Conservation (phyloP, 371 early-diverging fungal species). For the Entomophthora muscae region DNA sequence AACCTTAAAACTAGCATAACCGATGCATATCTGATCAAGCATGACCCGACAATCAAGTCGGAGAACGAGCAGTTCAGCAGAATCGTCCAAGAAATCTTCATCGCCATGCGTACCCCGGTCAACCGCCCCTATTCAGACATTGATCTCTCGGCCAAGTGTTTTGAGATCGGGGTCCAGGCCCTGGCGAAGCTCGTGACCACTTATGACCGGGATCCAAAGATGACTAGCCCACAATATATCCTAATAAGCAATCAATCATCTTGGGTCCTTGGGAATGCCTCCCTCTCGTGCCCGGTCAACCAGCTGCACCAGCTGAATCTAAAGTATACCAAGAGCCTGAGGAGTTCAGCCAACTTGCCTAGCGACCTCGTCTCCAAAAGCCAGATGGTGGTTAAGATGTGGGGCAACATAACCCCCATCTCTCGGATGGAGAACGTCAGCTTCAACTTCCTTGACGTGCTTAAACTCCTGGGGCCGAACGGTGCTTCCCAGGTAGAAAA, state of each 20-base stretch:
- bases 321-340: background rate
- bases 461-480: background rate
- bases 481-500: background rate
- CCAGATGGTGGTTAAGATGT: background rate
- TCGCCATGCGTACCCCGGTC: slow-evolving; percentile 2
- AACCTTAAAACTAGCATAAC: background rate
- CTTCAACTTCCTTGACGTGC: background rate
- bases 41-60: background rate
- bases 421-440: slow-evolving; percentile 1
- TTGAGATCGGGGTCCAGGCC: background rate
- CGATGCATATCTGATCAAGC: background rate
- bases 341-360: background rate
- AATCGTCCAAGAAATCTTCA: background rate
- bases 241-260: background rate
- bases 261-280: background rate
- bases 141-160: background rate
- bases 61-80: background rate
- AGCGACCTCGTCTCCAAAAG: background rate
- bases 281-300: background rate
- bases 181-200: background rate
- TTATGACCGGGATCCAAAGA: background rate
- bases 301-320: background rate
- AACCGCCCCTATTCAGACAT: background rate
- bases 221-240: background rate
- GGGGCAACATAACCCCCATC: background rate